These are phyloP conservation scores for Juglanconis oblonga DNA, from an alignment of 2,329 filamentous ascomycete genomes.

Conservation along the genomic window DNA sequence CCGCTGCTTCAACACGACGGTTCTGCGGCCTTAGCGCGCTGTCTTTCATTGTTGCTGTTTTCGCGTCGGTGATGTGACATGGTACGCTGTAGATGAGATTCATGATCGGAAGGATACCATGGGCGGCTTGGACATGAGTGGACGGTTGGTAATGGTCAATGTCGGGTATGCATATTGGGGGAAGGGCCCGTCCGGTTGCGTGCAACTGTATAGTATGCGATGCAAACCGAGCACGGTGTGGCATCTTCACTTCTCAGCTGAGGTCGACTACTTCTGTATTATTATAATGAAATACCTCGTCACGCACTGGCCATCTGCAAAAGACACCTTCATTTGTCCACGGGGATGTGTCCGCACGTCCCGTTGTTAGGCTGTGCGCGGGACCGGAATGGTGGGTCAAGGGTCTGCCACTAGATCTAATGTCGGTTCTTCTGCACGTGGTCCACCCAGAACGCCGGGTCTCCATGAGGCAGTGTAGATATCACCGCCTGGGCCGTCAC, in stretches of 20 bases:
- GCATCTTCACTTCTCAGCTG: no score
- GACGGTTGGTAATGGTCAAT: neutral
- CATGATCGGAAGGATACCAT: neutral
- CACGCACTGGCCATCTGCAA: no score
- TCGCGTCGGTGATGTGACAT: neutral
- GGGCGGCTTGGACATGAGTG: no score
- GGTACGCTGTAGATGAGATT: neutral
- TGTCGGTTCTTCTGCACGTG: constrained; percentile 28
- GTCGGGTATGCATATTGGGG: no score
- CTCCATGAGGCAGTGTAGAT: constrained; percentile 16
- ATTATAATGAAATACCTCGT: no score
- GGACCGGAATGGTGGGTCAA: neutral
- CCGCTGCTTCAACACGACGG: neutral
- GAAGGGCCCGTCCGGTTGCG: no score
- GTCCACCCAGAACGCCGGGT: constrained; percentile 33
- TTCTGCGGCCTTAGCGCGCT: neutral
- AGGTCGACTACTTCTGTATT: no score
- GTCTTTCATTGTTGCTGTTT: neutral
- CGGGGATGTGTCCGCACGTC: constrained; percentile 1
- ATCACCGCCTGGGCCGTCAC: constrained; percentile 23
- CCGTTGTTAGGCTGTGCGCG: constrained; percentile 1
- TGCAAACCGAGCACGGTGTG: no score
- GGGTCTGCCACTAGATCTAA: constrained; percentile 22
- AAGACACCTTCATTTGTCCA: neutral
- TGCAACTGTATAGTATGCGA: no score